phyloP scores from a whole-genome alignment of 257 asterid species.

The Eustoma russellianum region DNA sequence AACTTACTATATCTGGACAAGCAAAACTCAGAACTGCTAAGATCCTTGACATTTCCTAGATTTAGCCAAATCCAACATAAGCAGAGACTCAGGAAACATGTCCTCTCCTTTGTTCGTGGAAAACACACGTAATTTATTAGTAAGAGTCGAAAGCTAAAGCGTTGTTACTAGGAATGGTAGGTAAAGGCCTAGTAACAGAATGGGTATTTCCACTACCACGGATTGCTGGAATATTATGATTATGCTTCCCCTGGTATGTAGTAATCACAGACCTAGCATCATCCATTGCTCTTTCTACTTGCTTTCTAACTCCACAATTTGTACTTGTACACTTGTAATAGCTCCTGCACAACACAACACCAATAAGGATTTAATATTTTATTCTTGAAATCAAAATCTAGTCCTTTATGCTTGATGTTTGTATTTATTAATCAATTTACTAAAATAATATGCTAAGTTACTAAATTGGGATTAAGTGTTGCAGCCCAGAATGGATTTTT shows the following conservation, averaged over 20 bases:
- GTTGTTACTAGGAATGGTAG: conserved; percentile 14
- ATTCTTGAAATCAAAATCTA: background rate
- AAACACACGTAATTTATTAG: conserved; percentile 9
- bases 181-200: conserved; percentile 28
- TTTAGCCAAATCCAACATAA: conserved; percentile 15
- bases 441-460: too few relatives aligned
- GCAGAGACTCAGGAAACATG: conserved; percentile 37
- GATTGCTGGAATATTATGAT: conserved; percentile 65
- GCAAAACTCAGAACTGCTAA: too few relatives aligned
- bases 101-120: conserved; percentile 51
- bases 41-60: too few relatives aligned
- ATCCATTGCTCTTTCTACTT: conserved; percentile 61
- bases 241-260: conserved; percentile 78
- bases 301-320: conserved; percentile 64
- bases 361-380: conserved; percentile 2
- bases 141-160: conserved; percentile 26
- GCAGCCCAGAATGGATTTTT: background rate
- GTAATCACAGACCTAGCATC: conserved; percentile 61
- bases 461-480: background rate
- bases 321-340: conserved; percentile 70
- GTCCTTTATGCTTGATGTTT: too few relatives aligned
- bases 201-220: conserved; percentile 20
- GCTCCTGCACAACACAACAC: conserved; percentile 36
- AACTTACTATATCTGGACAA: too few relatives aligned
- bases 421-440: too few relatives aligned